Conservation (phyloP, 2,329 filamentous ascomycete genomes). For the Cladophialophora yegresii region DNA sequence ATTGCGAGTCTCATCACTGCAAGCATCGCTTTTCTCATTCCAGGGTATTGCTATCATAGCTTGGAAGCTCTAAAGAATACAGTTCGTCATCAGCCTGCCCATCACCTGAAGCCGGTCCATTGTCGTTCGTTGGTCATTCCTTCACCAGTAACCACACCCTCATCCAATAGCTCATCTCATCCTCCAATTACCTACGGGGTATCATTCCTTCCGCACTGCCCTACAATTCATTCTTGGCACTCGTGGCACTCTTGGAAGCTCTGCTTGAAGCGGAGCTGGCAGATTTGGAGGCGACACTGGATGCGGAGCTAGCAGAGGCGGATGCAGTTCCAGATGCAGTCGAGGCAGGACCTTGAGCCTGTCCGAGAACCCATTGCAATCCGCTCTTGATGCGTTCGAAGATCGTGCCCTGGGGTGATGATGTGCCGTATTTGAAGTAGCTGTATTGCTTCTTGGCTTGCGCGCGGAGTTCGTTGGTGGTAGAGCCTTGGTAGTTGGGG, state of each 20-base stretch:
- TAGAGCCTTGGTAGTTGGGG: constrained; percentile 66
- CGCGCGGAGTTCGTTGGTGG: constrained; percentile 68
- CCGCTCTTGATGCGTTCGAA: constrained; percentile 61
- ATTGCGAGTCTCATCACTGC: background rate
- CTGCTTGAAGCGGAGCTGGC: constrained; percentile 31
- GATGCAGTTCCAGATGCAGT: constrained; percentile 46
- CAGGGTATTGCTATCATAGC: constrained; percentile 29
- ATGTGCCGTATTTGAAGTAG: constrained; percentile 76
- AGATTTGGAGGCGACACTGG: constrained; percentile 39
- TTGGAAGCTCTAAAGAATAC: constrained; percentile 31
- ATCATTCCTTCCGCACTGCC: constrained; percentile 7
- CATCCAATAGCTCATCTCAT: background rate
- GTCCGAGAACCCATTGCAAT: constrained; percentile 52
- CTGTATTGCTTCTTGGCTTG: constrained; percentile 71
- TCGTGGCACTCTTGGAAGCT: constrained; percentile 28
- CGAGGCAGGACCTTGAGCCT: constrained; percentile 41
- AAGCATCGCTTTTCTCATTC: constrained; percentile 19
- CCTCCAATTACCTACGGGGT: constrained; percentile 13
- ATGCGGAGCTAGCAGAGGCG: constrained; percentile 44
- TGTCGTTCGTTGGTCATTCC: constrained; percentile 13
- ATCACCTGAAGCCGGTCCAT: constrained; percentile 11
- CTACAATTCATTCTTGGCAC: constrained; percentile 32
- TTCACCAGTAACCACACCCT: background rate
- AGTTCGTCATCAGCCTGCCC: constrained; percentile 8
- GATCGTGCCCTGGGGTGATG: constrained; percentile 64